Evolutionary conservation across 208 protist species (phyloP).

Genomic region (Trypanosoma conorhini): DNA sequence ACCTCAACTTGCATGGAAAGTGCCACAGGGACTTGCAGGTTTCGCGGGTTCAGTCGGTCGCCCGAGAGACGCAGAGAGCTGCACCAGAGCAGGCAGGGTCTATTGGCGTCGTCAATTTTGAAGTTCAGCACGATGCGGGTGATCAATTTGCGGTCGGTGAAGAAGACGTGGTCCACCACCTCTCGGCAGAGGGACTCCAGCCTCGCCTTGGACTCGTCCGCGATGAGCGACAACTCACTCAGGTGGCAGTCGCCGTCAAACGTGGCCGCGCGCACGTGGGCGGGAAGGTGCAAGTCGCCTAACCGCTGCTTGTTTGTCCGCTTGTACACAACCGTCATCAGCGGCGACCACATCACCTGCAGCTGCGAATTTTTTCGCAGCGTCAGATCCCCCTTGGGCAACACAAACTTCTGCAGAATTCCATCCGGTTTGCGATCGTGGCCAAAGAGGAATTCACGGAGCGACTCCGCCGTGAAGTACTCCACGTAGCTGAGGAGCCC

Average conservation of each 20-base stretch:
- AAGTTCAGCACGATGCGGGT: constrained; percentile 83
- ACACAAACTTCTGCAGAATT: constrained; percentile 90
- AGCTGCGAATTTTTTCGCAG: constrained; percentile 79
- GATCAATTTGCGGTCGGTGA: constrained; percentile 81
- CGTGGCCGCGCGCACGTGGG: constrained; percentile 62
- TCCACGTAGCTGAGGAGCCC: constrained; percentile 79
- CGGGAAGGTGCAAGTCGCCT: constrained; percentile 55
- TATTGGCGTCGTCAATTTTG: constrained; percentile 76
- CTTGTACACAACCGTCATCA: constrained; percentile 82
- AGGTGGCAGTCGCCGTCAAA: constrained; percentile 85
- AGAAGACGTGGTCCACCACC: constrained; percentile 87
- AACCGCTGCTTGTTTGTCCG: constrained; percentile 78
- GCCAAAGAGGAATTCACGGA: constrained; percentile 83
- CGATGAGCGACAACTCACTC: constrained; percentile 80
- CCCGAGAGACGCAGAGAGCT: constrained; percentile 71
- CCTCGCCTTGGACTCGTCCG: constrained; percentile 76
- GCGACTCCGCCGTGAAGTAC: constrained; percentile 78
- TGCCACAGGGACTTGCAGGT: constrained; percentile 61
- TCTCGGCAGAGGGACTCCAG: constrained; percentile 72
- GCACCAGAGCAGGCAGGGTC: constrained; percentile 84
- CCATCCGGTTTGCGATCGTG: constrained; percentile 83
- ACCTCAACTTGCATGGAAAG: constrained; percentile 73
- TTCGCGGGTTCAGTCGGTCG: constrained; percentile 72
- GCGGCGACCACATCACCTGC: constrained; percentile 88
- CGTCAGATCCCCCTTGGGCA: constrained; percentile 77